Evolutionary conservation across 192 early-diverging fungal genomes (phyloP), one percentile per base, ranked within the genome.

Genomic region (Backusella liffmaniae): DNA sequence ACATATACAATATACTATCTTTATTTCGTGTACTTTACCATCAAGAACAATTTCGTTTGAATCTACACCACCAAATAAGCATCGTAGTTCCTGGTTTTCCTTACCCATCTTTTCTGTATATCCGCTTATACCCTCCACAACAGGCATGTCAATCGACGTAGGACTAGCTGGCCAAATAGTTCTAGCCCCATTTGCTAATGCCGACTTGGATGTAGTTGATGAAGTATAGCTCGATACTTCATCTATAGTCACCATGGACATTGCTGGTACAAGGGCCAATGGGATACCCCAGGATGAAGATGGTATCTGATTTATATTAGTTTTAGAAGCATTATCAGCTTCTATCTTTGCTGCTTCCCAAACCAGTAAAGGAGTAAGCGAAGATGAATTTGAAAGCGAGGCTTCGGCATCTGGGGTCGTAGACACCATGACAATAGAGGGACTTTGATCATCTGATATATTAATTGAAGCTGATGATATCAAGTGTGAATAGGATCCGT

Each of bases 41-140:
- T 79, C 75, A 36, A 83, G 23, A 16, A 82, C 84, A 6, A 79
- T 74, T 69, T 83, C 82, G n/a, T 41, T 39, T 3, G 66, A 39
- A 16, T 73, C 67, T 32, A 76, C 76, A 10, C 77, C 74, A 41
- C 70, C 70, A 70, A 81, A 80, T 36, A 83, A 42, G 21, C 75
- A 44, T 10, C 79, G 70, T 7, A 84, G 41, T 44, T 84, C 80
- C 29, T 75, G 51, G 35, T 81, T 81, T 15, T 75, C 42, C 9
- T 37, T 21, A 51, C 77, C 72, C 67, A 81, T 23, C 1, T 49
- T 39, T 15, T 67, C 23, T 9, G 53, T 49, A 70, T 81, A 81
- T 65, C 73, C 80, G 3, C 1, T 35, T 12, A 81, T 36, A 62
- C 26, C 56, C 12, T 53, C 29, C 1, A 81, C 72, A 21, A 77